Conservation (phyloP, 1,284 basidiomycete genomes). For the Tilletia indica region DNA sequence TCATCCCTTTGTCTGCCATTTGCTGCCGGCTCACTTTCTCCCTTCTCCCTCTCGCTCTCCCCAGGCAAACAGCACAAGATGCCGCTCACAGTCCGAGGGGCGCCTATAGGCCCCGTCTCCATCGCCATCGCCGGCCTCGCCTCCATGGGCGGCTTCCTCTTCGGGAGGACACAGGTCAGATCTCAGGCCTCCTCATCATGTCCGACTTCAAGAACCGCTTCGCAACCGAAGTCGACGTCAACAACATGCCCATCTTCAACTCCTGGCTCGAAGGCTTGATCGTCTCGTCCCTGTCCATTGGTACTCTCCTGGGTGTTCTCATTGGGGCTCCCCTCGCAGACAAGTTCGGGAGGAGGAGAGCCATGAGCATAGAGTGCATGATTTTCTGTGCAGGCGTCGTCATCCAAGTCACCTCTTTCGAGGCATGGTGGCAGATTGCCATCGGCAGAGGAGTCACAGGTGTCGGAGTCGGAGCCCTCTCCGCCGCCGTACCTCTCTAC, state of each 20-base stretch:
- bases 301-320: constrained; percentile 54
- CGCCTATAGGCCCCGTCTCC: constrained; percentile 6
- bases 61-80: background rate
- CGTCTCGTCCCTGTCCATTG: constrained; percentile 65
- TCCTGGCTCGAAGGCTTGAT: constrained; percentile 62
- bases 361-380: constrained; percentile 69
- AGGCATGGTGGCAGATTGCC: constrained; percentile 56
- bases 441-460: constrained; percentile 70
- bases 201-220: constrained; percentile 70
- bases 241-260: constrained; percentile 59
- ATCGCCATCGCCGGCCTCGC: constrained; percentile 65
- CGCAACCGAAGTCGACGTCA: constrained; percentile 58
- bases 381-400: constrained; percentile 72
- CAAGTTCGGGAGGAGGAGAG: constrained; percentile 67
- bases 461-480: constrained; percentile 57
- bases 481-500: constrained; percentile 72
- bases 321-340: constrained; percentile 62
- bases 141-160: constrained; percentile 76
- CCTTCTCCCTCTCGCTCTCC: background rate
- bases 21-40: background rate
- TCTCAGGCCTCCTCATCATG: constrained; percentile 74
- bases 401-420: constrained; percentile 58
- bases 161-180: constrained; percentile 73
- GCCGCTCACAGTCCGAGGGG: constrained; percentile 6
- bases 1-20: background rate